Conservation (phyloP, 768 basidiomycete genomes). For the Tylopilus intermedius region DNA sequence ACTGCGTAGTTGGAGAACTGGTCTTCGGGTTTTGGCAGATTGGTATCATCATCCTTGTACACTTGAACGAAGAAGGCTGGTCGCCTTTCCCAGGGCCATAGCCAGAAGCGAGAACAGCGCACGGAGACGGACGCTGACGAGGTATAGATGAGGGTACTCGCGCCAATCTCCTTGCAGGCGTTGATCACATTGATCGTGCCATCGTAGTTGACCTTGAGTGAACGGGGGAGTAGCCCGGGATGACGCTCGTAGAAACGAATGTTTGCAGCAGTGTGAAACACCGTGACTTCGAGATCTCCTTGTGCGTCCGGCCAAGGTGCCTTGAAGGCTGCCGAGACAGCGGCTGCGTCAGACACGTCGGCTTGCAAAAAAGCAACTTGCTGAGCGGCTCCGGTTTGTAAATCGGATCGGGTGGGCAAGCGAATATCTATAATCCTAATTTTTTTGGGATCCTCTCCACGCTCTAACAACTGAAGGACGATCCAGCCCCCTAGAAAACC, state of each 20-base stretch:
- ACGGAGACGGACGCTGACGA: constrained; percentile 67
- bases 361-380: constrained; percentile 55
- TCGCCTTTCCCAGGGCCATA: constrained; percentile 71
- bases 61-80: constrained; percentile 58
- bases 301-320: constrained; percentile 52
- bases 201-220: constrained; percentile 57
- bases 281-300: constrained; percentile 40
- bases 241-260: constrained; percentile 75
- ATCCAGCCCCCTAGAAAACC: constrained; percentile 81
- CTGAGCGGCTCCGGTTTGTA: constrained; percentile 46
- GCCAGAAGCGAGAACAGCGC: constrained; percentile 52
- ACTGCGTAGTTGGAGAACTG: constrained; percentile 75
- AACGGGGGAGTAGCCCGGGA: constrained; percentile 44
- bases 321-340: constrained; percentile 57
- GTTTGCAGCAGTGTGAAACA: constrained; percentile 74
- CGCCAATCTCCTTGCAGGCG: constrained; percentile 52
- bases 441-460: constrained; percentile 62
- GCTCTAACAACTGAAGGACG: constrained; percentile 57
- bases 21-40: constrained; percentile 48
- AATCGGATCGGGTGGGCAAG: constrained; percentile 52
- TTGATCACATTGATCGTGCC: constrained; percentile 67
- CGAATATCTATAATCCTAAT: constrained; percentile 68
- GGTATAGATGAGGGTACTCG: constrained; percentile 58
- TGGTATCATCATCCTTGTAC: constrained; percentile 55
- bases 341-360: constrained; percentile 50